These are phyloP conservation scores for Suillus fuscotomentosus DNA, from an alignment of 768 basidiomycete species.

Conservation along the genomic window DNA sequence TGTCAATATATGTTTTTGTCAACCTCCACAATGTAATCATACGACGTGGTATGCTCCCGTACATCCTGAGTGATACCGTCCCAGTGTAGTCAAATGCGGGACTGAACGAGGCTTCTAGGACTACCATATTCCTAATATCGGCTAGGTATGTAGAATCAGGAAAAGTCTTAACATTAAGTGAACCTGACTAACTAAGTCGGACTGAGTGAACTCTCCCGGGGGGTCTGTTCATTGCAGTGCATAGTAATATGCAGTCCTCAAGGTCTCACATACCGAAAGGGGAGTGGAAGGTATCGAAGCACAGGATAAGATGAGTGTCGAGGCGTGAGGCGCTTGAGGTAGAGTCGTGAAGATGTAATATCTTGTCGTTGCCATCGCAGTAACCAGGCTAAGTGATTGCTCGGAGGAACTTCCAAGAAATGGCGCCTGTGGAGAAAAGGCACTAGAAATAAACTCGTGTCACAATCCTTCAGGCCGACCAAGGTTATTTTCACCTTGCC, in stretches of 20 bases:
- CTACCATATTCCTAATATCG: not conserved
- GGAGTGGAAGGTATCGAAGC: not conserved
- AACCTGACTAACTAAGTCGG: not conserved
- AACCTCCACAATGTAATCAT: not conserved
- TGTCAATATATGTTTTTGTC: not conserved
- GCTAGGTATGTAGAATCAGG: not conserved
- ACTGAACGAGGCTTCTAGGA: not conserved
- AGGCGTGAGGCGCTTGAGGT: not conserved
- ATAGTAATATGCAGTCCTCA: not conserved
- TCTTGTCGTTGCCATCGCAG: slow-evolving; percentile 4
- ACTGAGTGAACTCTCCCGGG: not conserved
- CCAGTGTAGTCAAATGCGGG: not conserved
- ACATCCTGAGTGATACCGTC: not conserved
- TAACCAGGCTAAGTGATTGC: slow-evolving; percentile 4
- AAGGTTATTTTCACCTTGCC: not conserved
- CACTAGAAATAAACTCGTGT: not conserved
- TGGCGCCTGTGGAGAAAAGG: not conserved
- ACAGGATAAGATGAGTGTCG: not conserved
- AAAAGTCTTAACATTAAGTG: not conserved
- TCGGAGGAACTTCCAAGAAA: not conserved
- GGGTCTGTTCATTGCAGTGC: not conserved
- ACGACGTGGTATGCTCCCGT: no score
- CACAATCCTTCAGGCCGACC: not conserved
- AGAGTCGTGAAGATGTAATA: slow-evolving; percentile 5
- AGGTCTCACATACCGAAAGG: slow-evolving; percentile 4